These are phyloP conservation scores for Aquilaria agallochum DNA, from an alignment of 441 rosid genomes.

Conservation along the genomic window DNA sequence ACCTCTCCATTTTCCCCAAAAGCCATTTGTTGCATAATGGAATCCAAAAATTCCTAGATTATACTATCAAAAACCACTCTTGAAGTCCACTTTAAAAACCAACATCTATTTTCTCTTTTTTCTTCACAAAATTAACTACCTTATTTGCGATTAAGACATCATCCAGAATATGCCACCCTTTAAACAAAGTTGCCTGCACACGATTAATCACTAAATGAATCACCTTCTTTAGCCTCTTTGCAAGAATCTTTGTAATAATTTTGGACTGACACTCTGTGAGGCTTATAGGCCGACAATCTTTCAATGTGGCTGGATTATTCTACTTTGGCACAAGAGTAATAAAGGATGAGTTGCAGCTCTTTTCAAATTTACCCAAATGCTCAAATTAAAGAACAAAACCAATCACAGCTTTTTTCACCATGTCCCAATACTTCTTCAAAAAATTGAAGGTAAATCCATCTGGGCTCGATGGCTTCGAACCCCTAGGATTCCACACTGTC, in stretches of 20 bases:
- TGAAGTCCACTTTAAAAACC: too few species aligned
- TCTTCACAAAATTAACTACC: too few species aligned
- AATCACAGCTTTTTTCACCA: neutral
- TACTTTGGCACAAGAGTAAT: neutral
- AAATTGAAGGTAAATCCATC: too few species aligned
- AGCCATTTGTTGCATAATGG: too few species aligned
- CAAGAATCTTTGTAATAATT: neutral
- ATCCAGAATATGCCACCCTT: neutral
- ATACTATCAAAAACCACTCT: too few species aligned
- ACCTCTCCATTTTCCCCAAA: neutral
- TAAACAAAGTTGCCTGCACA: neutral
- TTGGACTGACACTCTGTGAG: neutral
- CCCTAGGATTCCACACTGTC: too few species aligned
- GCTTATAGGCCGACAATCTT: neutral
- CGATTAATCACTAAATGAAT: neutral
- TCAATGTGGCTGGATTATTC: neutral
- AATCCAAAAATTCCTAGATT: too few species aligned
- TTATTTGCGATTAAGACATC: neutral
- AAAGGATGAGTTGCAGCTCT: neutral
- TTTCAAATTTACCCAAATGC: neutral
- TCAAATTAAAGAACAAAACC: neutral
- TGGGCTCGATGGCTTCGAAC: too few species aligned
- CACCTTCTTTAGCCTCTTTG: neutral
- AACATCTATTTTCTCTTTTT: too few species aligned
- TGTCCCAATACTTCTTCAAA: neutral